A percentile compares a stretch with the other conserved stretches of the same genome.
Evolutionary conservation across 441 rosid species (phyloP).

Genomic region (Lepidium campestre): DNA sequence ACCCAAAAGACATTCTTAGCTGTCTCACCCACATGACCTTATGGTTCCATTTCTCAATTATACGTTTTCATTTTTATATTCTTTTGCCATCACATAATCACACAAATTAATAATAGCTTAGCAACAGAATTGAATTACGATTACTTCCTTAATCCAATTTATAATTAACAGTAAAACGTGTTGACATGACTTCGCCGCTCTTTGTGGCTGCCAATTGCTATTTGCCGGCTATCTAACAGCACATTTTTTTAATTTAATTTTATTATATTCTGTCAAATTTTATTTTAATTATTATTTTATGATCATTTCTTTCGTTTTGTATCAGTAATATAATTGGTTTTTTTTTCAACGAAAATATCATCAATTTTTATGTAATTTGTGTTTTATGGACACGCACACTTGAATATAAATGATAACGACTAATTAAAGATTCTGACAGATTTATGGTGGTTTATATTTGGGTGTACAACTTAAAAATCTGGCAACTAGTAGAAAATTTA

Average conservation of each 20-base stretch:
- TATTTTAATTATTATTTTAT: background rate
- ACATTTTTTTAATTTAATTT: slow-evolving; percentile 1
- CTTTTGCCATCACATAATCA: slow-evolving; percentile 18
- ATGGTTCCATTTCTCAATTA: slow-evolving; percentile 25
- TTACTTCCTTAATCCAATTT: slow-evolving; percentile 13
- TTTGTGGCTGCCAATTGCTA: slow-evolving; percentile 24
- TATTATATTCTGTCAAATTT: slow-evolving; percentile 17
- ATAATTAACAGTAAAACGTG: slow-evolving; percentile 30
- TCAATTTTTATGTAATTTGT: background rate
- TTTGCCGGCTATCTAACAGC: slow-evolving; percentile 33
- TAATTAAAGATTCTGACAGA: slow-evolving; percentile 15
- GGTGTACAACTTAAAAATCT: background rate
- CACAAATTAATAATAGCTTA: slow-evolving; percentile 20
- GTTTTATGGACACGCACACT: background rate
- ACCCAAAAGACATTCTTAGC: slow-evolving; percentile 31
- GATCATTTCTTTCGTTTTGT: background rate
- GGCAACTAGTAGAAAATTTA: background rate
- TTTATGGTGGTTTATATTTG: background rate
- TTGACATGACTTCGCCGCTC: slow-evolving; percentile 32
- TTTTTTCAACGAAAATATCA: background rate
- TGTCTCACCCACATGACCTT: slow-evolving; percentile 33
- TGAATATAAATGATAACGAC: background rate
- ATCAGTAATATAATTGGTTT: background rate
- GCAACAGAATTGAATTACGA: slow-evolving; percentile 17
- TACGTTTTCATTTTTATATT: slow-evolving; percentile 16